Percentiles rank a stretch among this genome's conserved stretches.
phyloP scores from a whole-genome alignment of 495 filamentous ascomycete species.

The Sporormia fimetaria region DNA sequence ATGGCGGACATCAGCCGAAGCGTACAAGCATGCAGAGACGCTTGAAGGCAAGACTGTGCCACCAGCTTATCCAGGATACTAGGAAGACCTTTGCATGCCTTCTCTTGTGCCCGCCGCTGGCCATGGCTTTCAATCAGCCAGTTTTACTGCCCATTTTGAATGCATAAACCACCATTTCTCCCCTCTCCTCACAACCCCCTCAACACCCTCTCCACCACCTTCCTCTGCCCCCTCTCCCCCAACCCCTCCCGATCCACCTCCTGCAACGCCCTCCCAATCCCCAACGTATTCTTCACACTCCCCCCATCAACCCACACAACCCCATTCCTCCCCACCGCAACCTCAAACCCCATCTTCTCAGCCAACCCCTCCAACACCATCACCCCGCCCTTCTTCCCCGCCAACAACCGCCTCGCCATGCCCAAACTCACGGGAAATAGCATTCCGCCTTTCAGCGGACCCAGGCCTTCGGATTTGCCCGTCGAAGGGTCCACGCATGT shows the following conservation, averaged over 20 bases:
- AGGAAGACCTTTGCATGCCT: no score
- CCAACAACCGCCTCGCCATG: slow-evolving; percentile 66
- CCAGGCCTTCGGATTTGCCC: slow-evolving; percentile 80
- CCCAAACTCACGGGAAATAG: slow-evolving; percentile 68
- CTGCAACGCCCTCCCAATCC: slow-evolving; percentile 68
- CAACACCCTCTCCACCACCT: slow-evolving; percentile 60
- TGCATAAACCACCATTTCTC: no score
- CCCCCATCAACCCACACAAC: slow-evolving; percentile 78
- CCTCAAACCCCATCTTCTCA: slow-evolving; percentile 71
- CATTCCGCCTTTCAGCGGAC: slow-evolving; percentile 78
- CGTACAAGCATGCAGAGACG: no score
- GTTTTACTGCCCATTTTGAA: no score
- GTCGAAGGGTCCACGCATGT: slow-evolving; percentile 78
- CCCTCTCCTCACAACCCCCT: slow-evolving; percentile 26
- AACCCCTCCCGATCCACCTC: slow-evolving; percentile 61
- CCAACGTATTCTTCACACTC: slow-evolving; percentile 53
- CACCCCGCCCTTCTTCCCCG: slow-evolving; percentile 53
- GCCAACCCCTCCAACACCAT: slow-evolving; percentile 69
- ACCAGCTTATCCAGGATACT: no score
- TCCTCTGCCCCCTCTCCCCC: slow-evolving; percentile 62
- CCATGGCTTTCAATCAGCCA: no score
- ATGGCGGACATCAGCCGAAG: no score
- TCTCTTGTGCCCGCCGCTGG: no score
- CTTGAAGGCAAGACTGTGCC: no score
- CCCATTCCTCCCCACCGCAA: slow-evolving; percentile 89